A percentile compares a stretch with the other conserved stretches of the same genome.
Conservation (phyloP, 1,139 yeast genomes). For the Protomyces pachydermus region DNA sequence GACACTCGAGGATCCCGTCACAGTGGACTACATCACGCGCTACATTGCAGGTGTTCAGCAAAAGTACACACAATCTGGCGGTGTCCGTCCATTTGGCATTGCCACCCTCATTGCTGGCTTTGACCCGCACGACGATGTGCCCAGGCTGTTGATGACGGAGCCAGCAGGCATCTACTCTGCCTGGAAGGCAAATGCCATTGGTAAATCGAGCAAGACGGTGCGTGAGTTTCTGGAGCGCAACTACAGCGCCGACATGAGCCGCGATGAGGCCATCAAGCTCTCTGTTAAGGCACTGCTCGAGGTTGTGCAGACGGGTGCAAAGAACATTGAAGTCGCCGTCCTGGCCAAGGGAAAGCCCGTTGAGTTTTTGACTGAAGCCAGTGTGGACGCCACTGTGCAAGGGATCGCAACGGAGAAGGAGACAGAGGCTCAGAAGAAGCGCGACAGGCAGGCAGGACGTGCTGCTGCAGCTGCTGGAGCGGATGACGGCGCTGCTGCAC, state of each 20-base stretch:
- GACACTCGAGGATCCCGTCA: constrained; percentile 88
- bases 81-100: constrained; percentile 91
- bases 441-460: constrained; percentile 36
- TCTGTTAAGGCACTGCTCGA: constrained; percentile 84
- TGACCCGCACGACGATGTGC: constrained; percentile 74
- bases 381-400: constrained; percentile 68
- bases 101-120: constrained; percentile 94
- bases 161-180: constrained; percentile 97
- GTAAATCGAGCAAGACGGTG: constrained; percentile 90
- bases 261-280: constrained; percentile 70
- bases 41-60: constrained; percentile 97
- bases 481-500: constrained; percentile 2
- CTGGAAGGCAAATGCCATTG: constrained; percentile 99
- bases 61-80: constrained; percentile 96
- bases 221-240: constrained; percentile 92
- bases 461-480: neutral
- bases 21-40: constrained; percentile 85
- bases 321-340: constrained; percentile 87
- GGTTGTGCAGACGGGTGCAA: constrained; percentile 97
- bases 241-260: constrained; percentile 65
- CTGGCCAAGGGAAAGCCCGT: constrained; percentile 60
- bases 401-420: constrained; percentile 88
- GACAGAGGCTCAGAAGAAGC: constrained; percentile 82
- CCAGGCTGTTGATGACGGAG: constrained; percentile 88
- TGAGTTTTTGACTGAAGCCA: constrained; percentile 54